Conservation (phyloP, 2,329 filamentous ascomycete genomes). For the Thelonectria discophora region DNA sequence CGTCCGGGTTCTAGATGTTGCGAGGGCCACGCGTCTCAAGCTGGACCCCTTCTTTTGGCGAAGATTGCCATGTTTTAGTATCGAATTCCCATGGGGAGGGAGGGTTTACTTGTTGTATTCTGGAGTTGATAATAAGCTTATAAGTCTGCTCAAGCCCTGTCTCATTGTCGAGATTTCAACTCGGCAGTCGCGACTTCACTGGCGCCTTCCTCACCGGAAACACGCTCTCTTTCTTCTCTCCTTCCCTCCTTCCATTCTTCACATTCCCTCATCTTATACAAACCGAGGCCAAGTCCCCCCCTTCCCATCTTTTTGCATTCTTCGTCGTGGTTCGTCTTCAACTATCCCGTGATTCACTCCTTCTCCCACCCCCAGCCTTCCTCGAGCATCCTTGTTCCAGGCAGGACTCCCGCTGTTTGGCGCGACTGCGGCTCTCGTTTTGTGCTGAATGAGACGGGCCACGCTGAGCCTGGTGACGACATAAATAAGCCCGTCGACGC, state of each 20-base stretch:
- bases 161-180: too few species aligned
- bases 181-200: too few species aligned
- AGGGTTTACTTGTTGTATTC: too few species aligned
- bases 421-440: slow-evolving; percentile 23
- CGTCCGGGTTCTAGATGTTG: too few species aligned
- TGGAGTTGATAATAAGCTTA: too few species aligned
- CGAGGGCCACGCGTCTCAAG: too few species aligned
- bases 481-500: slow-evolving; percentile 28
- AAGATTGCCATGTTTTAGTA: too few species aligned
- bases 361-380: slow-evolving; percentile 27
- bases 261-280: neutral
- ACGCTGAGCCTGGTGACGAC: neutral
- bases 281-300: slow-evolving; percentile 23
- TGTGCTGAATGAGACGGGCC: neutral
- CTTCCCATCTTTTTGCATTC: slow-evolving; percentile 26
- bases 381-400: slow-evolving; percentile 32
- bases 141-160: too few species aligned
- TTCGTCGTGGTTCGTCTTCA: slow-evolving; percentile 28
- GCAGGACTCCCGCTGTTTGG: neutral
- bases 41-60: too few species aligned
- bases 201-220: too few species aligned
- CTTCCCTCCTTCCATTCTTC: neutral
- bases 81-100: too few species aligned
- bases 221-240: too few species aligned
- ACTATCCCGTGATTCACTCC: slow-evolving; percentile 16